Base-by-base conservation (phyloP, 192 early-diverging fungal species). In the Coemansia sp. region DNA sequence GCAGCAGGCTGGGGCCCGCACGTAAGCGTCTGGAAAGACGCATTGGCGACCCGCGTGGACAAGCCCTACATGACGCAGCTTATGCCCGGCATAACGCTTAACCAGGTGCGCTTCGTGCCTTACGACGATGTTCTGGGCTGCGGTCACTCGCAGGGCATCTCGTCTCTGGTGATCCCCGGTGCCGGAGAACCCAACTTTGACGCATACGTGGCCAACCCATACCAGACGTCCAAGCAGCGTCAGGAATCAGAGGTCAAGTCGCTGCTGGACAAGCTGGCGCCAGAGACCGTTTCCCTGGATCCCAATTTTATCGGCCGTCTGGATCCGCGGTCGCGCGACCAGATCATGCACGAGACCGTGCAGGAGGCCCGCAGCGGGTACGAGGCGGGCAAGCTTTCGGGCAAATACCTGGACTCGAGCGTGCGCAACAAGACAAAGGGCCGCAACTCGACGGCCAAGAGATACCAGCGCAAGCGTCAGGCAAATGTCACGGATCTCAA, bases 181-280 rank as follows among this genome's bases (percentile, higher is more conserved):
- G 79, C 94, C n/a, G 96, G 96, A 55, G 96, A 98, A 69, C 91
- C 96, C 68, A 98, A 98, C 89, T 94, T 91, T 82, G 96, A 98
- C 78, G 88, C 90, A 3, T 67, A 93, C 30, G 92, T 90, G 66
- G 89, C 89, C 28, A 98, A 98, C 78, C 94, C 93, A 18, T 97
- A 83, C 87, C 87, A 95, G 75, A 97, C 92, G 8, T 84, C 81
- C 60, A 89, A 87, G 68, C 95, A 97, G 74, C 82, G 94, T 55
- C 90, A 90, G 65, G 92, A 95, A 64, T 62, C 83, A 42, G 96
- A 97, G 82, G 93, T 98, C 20, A 89, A 90, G 60, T 64, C 68
- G 71, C 77, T 98, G 28, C 63, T 98, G 71, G 93, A 97, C 65
- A 98, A 98, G 70, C 83, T 98, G 61, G 91, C 95, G 52, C 91